Percentiles rank a stretch among this genome's conserved stretches.
phyloP scores from a whole-genome alignment of 2,329 filamentous ascomycete species.

The Metarhizium humberi region DNA sequence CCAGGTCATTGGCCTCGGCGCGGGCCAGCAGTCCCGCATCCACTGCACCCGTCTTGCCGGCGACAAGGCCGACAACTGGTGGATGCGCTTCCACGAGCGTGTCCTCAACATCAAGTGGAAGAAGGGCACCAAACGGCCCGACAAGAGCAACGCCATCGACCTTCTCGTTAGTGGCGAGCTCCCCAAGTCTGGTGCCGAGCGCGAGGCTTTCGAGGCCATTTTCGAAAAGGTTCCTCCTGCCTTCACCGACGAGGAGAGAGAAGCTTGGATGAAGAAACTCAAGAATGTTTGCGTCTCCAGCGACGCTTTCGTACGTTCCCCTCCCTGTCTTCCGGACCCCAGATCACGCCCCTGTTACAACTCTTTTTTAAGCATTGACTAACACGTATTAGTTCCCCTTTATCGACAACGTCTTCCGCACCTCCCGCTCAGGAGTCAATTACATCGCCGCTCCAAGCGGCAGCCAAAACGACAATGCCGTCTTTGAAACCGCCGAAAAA shows the following conservation, averaged over 20 bases:
- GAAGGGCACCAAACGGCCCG: conserved; percentile 89
- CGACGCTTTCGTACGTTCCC: conserved; percentile 77
- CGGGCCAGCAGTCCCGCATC: conserved; percentile 94
- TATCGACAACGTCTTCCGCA: conserved; percentile 94
- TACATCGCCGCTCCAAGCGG: conserved; percentile 92
- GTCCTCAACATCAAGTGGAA: conserved; percentile 90
- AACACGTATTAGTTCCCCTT: conserved; percentile 72
- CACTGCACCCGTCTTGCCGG: conserved; percentile 96
- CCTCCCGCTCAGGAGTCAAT: conserved; percentile 79
- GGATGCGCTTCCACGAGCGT: conserved; percentile 93
- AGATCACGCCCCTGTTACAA: not conserved
- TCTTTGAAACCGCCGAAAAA: conserved; percentile 86
- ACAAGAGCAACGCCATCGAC: conserved; percentile 98
- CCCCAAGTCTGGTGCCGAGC: conserved; percentile 74
- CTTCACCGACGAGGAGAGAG: conserved; percentile 77
- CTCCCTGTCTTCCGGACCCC: not conserved
- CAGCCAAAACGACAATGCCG: conserved; percentile 73
- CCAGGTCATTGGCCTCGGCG: conserved; percentile 87
- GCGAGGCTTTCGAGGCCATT: conserved; percentile 74
- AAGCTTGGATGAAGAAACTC: conserved; percentile 77
- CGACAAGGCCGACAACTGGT: conserved; percentile 99
- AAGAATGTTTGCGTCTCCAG: conserved; percentile 78
- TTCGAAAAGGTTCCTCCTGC: conserved; percentile 81
- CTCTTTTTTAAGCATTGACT: not conserved
- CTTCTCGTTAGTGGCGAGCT: conserved; percentile 86